Conservation (phyloP, 345 rosid genomes). For the Populus alba region DNA sequence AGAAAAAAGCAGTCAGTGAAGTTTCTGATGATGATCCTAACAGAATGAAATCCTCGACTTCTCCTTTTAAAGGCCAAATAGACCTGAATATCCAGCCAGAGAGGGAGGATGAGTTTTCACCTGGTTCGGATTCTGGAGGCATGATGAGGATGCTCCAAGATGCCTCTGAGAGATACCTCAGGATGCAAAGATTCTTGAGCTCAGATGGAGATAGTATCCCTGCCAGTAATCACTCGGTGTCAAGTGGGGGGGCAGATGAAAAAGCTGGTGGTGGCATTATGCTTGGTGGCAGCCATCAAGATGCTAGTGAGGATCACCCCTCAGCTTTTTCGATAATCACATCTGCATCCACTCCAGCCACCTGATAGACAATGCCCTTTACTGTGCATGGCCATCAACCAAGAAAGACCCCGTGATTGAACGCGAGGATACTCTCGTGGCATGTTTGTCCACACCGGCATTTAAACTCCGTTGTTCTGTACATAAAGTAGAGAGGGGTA, state of each 20-base stretch:
- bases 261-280: constrained; percentile 5
- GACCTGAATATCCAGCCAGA: constrained; percentile 96
- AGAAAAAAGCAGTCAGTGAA: constrained; percentile 34
- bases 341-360: constrained; percentile 36
- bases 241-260: constrained; percentile 17
- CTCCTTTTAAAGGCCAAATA: constrained; percentile 68
- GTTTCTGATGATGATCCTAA: constrained; percentile 48
- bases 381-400: neutral
- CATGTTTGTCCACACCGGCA: constrained; percentile 12
- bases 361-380: constrained; percentile 22
- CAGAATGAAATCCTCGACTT: constrained; percentile 42
- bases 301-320: constrained; percentile 20
- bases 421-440: constrained; percentile 6
- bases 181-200: constrained; percentile 36
- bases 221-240: constrained; percentile 18
- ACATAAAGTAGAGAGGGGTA: constrained; percentile 35
- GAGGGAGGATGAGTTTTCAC: constrained; percentile 71
- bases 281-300: constrained; percentile 27
- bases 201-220: constrained; percentile 26
- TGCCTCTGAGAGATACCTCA: constrained; percentile 33
- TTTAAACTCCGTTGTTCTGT: constrained; percentile 34
- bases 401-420: neutral
- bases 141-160: constrained; percentile 44
- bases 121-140: constrained; percentile 48
- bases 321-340: constrained; percentile 18